Base-by-base conservation (phyloP, 306 rosid species). In the Vigna mungo region DNA sequence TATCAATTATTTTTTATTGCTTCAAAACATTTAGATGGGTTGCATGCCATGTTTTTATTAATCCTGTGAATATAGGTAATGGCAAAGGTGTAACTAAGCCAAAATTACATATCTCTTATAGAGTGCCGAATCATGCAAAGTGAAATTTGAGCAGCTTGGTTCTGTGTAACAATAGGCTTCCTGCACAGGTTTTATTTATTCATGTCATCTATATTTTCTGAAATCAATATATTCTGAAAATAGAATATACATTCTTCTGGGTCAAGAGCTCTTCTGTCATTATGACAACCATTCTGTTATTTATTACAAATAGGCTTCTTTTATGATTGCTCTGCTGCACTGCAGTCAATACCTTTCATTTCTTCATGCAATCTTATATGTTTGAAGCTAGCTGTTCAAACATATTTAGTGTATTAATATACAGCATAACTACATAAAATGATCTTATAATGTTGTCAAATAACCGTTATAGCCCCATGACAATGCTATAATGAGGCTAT, bases 341-440 rank as follows among this genome's bases (percentile, higher is more conserved):
- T 30, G 34, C 5, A 53, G 62, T 44, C 37, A 32, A 59, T 72
- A 39, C 32, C 47, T 52, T 53, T 7, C 17, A 17, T 64, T 9
- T 54, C 53, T 54, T 55, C 16, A 18, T 44, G 16, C 52, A 54
- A 46, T 68, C 70, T 47, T 46, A 69, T 44, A 73, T 64, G 54
- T 68, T 64, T 80, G 68, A 46, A 73, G 53, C 36, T 80, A 20
- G 44, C 44, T 65, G 59, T 52, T 52, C 43, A 15, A 71, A 72
- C 20, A 51, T 49, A 49, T 61, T 9, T 44, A 44, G 37, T 13
- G 25, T 51, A 62, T 63, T 51, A 51, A 34, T 48, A 36, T 6
- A 75, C 44, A 36, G 17, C 51, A 62, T 13, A 53, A 44, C 16
- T 73, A 34, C 5, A 32, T 34, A 16, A 60, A 27, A 32, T 30